These are phyloP conservation scores for Xylariaceae sp. DNA, from an alignment of 2,329 filamentous ascomycete genomes.

Conservation along the genomic window DNA sequence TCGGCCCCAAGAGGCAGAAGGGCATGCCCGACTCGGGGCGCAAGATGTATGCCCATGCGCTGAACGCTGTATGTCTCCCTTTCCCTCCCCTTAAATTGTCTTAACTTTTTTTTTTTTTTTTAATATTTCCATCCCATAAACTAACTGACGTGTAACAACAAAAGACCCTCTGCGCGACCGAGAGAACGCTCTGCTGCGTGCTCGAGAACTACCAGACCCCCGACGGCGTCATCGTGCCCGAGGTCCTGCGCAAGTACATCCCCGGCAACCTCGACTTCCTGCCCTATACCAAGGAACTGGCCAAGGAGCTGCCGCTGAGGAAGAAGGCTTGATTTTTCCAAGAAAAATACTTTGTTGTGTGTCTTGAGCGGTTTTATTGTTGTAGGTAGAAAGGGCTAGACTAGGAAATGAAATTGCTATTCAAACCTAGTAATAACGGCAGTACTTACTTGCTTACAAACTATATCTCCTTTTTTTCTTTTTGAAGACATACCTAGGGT, in stretches of 20 bases:
- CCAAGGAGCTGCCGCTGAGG: slow-evolving; percentile 45
- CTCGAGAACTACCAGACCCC: slow-evolving; percentile 84
- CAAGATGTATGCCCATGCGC: slow-evolving; percentile 91
- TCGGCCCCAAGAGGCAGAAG: slow-evolving; percentile 78
- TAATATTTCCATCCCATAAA: not conserved
- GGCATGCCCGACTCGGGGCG: slow-evolving; percentile 50
- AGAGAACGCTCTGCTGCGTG: slow-evolving; percentile 87
- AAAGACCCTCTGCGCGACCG: slow-evolving; percentile 56
- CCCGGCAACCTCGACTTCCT: slow-evolving; percentile 86
- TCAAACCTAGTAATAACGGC: too few species aligned
- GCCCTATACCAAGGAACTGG: slow-evolving; percentile 78
- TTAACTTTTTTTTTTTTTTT: not conserved
- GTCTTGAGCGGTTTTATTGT: too few species aligned
- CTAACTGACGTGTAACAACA: slow-evolving; percentile 3
- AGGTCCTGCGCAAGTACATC: slow-evolving; percentile 77
- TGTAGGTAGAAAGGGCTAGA: too few species aligned
- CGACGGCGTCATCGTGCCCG: slow-evolving; percentile 67
- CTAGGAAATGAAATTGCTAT: too few species aligned
- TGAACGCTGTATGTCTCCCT: slow-evolving; percentile 65
- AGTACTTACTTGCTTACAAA: too few species aligned
- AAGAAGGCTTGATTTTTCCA: slow-evolving; percentile 15
- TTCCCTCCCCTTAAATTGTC: not conserved
- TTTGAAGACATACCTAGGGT: too few species aligned
- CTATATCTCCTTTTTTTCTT: too few species aligned
- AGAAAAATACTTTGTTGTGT: too few species aligned